Percentiles rank a stretch among this genome's conserved stretches.
Evolutionary conservation across 2,329 filamentous ascomycete species (phyloP).

Genomic region (Periconia sp.): DNA sequence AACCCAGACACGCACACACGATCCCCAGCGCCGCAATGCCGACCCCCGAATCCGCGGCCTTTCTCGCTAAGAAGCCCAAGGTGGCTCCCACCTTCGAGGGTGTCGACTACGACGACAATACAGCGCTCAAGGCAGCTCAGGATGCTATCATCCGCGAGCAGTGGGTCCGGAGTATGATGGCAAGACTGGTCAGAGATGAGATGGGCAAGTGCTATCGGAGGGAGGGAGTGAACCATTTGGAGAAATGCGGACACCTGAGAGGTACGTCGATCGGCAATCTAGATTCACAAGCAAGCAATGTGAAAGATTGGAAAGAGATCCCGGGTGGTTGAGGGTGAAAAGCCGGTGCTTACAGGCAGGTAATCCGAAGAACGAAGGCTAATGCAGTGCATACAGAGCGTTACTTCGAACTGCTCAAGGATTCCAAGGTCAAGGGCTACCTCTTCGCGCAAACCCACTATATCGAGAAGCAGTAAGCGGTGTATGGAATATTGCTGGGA

Average conservation of each 20-base stretch:
- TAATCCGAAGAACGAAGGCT: conserved; percentile 15
- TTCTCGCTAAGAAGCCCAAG: conserved; percentile 80
- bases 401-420: conserved; percentile 76
- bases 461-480: conserved; percentile 47
- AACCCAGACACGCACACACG: conserved; percentile 1
- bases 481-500: background rate
- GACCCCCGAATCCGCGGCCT: conserved; percentile 78
- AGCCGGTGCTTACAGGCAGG: background rate
- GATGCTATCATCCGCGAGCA: conserved; percentile 82
- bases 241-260: conserved; percentile 81
- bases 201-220: conserved; percentile 82
- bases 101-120: conserved; percentile 83
- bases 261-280: conserved; percentile 59
- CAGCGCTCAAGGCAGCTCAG: conserved; percentile 77
- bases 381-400: conserved; percentile 59
- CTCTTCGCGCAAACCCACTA: conserved; percentile 81
- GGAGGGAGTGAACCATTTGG: conserved; percentile 84
- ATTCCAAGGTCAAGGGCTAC: conserved; percentile 76
- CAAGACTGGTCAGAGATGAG: conserved; percentile 77
- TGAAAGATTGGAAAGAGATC: background rate
- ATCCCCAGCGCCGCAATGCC: conserved; percentile 60
- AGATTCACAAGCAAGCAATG: background rate
- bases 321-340: background rate
- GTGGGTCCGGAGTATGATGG: conserved; percentile 91
- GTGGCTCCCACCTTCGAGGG: conserved; percentile 83